phyloP scores from a whole-genome alignment of 331 rosid species.

The Malus hybrid region DNA sequence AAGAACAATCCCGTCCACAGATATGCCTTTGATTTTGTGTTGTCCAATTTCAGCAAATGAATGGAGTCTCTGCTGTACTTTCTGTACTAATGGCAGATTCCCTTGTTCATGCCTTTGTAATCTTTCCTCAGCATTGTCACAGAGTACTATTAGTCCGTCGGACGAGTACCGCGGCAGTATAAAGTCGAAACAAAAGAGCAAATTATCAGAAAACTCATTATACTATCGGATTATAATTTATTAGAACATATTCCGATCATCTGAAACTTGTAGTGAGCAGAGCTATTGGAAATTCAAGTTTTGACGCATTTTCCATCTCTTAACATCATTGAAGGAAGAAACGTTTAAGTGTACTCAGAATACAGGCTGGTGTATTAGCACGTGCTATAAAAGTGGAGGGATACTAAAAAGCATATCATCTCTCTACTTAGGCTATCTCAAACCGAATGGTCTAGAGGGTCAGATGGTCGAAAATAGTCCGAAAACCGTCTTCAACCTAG shows the following conservation, averaged over 20 bases:
- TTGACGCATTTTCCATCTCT: not conserved
- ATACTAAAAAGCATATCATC: no score
- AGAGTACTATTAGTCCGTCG: not conserved
- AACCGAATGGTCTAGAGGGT: no score
- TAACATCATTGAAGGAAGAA: not conserved
- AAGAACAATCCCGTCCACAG: constrained; percentile 47
- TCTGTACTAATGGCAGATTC: not conserved
- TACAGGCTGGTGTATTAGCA: not conserved
- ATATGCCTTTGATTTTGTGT: constrained; percentile 10
- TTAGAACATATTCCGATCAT: not conserved
- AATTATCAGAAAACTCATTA: no score
- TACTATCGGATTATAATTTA: not conserved
- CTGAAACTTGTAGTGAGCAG: not conserved
- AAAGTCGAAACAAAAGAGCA: not conserved
- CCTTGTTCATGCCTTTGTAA: not conserved
- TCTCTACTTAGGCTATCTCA: no score
- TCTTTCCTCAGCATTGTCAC: not conserved
- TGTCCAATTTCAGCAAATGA: no score
- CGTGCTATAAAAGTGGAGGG: not conserved
- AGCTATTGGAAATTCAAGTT: no score
- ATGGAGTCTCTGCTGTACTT: no score
- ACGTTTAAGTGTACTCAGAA: not conserved
- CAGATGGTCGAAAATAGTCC: no score
- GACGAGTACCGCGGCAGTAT: not conserved
- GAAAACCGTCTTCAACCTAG: no score